Percentiles rank a stretch among this genome's conserved stretches.
Evolutionary conservation across 2,329 filamentous ascomycete genomes (phyloP).

Genomic region (Fusarium stilboides): DNA sequence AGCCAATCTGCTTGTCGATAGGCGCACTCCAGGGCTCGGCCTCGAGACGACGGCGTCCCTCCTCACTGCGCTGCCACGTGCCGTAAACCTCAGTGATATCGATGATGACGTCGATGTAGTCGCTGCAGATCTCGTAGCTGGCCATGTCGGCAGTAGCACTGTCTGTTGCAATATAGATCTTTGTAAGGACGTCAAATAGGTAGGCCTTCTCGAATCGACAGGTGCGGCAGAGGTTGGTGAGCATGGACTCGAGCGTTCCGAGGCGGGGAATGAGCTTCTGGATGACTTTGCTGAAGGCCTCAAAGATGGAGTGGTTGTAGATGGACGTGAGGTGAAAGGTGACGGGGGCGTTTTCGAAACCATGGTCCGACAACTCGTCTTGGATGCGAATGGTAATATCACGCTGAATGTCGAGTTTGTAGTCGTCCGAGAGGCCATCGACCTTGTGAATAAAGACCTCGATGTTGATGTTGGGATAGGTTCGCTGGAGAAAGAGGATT

Average conservation of each 20-base stretch:
- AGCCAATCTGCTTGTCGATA: constrained; percentile 76
- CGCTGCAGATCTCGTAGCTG: constrained; percentile 97
- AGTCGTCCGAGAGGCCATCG: constrained; percentile 96
- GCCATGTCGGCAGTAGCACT: constrained; percentile 93
- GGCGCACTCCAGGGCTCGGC: constrained; percentile 73
- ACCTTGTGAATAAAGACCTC: constrained; percentile 99
- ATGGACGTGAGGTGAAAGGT: constrained; percentile 98
- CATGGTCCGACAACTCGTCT: constrained; percentile 93
- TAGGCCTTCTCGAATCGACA: constrained; percentile 99
- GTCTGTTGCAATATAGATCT: constrained; percentile 98
- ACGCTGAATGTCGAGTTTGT: constrained; percentile 94
- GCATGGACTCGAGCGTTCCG: constrained; percentile 90
- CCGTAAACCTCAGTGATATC: constrained; percentile 97
- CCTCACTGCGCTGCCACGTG: constrained; percentile 73
- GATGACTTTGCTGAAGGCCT: constrained; percentile 98
- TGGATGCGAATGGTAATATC: constrained; percentile 97
- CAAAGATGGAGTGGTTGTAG: constrained; percentile 98
- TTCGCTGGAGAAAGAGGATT: constrained; percentile 88
- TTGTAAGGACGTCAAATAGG: constrained; percentile 96
- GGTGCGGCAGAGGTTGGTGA: constrained; percentile 93
- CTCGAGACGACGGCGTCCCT: constrained; percentile 70
- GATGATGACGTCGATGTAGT: constrained; percentile 98
- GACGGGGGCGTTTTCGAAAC: constrained; percentile 93
- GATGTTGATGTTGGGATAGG: constrained; percentile 94
- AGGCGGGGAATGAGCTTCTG: constrained; percentile 97